phyloP scores from a whole-genome alignment of 2,329 filamentous ascomycete species.

The Hirsutella rhossiliensis region DNA sequence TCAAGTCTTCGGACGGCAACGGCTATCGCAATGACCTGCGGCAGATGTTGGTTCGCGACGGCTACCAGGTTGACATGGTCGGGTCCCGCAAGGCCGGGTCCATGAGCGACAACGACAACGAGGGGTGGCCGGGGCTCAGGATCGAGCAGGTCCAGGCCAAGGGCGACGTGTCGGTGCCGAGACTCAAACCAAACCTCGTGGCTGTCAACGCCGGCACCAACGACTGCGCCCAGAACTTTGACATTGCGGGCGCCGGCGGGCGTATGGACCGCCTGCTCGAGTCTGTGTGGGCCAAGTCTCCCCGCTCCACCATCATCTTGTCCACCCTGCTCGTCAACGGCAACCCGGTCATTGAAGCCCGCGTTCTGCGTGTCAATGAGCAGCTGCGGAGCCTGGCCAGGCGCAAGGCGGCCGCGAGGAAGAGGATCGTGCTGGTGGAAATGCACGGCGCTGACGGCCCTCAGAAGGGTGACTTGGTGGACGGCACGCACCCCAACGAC shows the following conservation, averaged over 20 bases:
- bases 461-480: slow-evolving; percentile 18
- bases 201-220: slow-evolving; percentile 32
- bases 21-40: slow-evolving; percentile 25
- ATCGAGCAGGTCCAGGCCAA: slow-evolving; percentile 25
- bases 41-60: slow-evolving; percentile 16
- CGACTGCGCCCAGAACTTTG: slow-evolving; percentile 22
- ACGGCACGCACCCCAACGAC: slow-evolving; percentile 26
- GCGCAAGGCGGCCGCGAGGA: slow-evolving; percentile 14
- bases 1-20: slow-evolving; percentile 22
- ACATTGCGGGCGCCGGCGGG: slow-evolving; percentile 15
- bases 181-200: slow-evolving; percentile 25
- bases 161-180: slow-evolving; percentile 17
- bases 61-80: slow-evolving; percentile 16
- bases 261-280: slow-evolving; percentile 23
- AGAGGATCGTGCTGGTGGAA: slow-evolving; percentile 24
- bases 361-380: slow-evolving; percentile 19
- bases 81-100: slow-evolving; percentile 21
- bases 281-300: slow-evolving; percentile 19
- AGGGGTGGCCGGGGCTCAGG: slow-evolving; percentile 30
- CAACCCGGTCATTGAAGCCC: slow-evolving; percentile 11
- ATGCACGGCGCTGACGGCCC: slow-evolving; percentile 23
- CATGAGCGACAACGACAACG: slow-evolving; percentile 29
- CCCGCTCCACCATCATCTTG: slow-evolving; percentile 21
- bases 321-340: slow-evolving; percentile 25
- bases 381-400: slow-evolving; percentile 17